These are phyloP conservation scores for Magnaporthales sp. DNA, from an alignment of 2,329 filamentous ascomycete species.

Conservation along the genomic window DNA sequence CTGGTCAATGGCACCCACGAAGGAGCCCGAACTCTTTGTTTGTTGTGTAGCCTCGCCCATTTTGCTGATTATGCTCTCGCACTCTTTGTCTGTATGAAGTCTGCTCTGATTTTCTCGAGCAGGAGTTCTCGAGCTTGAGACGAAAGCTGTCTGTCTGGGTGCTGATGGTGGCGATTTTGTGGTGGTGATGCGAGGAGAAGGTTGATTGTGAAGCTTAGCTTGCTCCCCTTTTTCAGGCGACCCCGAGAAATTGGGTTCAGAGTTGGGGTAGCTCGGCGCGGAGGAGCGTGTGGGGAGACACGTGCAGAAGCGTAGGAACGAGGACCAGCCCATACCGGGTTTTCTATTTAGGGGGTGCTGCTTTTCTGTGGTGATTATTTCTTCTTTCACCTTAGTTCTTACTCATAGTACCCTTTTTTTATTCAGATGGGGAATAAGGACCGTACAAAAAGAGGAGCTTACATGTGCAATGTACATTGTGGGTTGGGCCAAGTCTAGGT, in stretches of 20 bases:
- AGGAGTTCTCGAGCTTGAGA: neutral
- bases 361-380: neutral
- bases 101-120: neutral
- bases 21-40: slow-evolving; percentile 26
- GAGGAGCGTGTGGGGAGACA: neutral
- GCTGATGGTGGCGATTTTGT: neutral
- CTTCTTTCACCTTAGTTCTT: neutral
- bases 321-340: neutral
- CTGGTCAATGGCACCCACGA: slow-evolving; percentile 72
- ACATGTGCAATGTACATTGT: neutral
- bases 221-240: neutral
- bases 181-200: neutral
- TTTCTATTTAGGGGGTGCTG: neutral
- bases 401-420: neutral
- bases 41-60: slow-evolving; percentile 19
- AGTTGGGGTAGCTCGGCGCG: slow-evolving; percentile 1
- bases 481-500: neutral
- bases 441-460: neutral
- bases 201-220: neutral
- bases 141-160: neutral
- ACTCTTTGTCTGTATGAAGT: too few relatives aligned
- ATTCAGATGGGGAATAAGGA: neutral
- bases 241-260: neutral
- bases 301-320: neutral
- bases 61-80: slow-evolving; percentile 5